phyloP scores from a whole-genome alignment of 208 protist species.

The Crithidia expoeki region DNA sequence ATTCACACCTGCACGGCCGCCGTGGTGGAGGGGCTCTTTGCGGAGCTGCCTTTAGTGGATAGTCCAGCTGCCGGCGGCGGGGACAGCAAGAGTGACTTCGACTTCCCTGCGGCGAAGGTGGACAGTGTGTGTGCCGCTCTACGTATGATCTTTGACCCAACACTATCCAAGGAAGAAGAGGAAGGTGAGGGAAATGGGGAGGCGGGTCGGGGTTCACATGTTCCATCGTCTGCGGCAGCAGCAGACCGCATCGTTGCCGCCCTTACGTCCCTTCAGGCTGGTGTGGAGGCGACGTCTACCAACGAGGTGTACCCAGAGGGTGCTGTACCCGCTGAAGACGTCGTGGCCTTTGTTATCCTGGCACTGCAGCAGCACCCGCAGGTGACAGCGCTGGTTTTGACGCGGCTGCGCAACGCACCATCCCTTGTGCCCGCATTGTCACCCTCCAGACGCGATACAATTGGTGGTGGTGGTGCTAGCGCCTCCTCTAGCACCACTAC shows the following conservation, averaged over 20 bases:
- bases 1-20: neutral
- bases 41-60: conserved; percentile 4
- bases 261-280: conserved; percentile 11
- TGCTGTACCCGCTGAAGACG: conserved; percentile 48
- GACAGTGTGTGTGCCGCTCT: conserved; percentile 36
- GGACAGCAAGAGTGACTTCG: neutral
- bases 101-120: conserved; percentile 27
- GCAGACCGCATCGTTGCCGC: too few relatives aligned
- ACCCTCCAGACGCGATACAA: neutral
- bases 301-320: conserved; percentile 23
- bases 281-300: conserved; percentile 29
- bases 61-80: neutral
- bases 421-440: conserved; percentile 2
- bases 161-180: conserved; percentile 16
- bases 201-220: too few relatives aligned
- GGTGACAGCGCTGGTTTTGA: conserved; percentile 15
- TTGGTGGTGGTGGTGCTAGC: neutral
- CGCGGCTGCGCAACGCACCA: conserved; percentile 27
- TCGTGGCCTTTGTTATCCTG: conserved; percentile 49
- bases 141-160: conserved; percentile 28
- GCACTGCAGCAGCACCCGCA: conserved; percentile 45
- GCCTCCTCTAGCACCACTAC: too few relatives aligned
- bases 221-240: too few relatives aligned
- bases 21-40: conserved; percentile 15
- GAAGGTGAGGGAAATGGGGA: too few relatives aligned